Percentiles rank a stretch among this genome's conserved stretches.
phyloP scores from a whole-genome alignment of 208 protist species.

The Trypanosoma vivax region DNA sequence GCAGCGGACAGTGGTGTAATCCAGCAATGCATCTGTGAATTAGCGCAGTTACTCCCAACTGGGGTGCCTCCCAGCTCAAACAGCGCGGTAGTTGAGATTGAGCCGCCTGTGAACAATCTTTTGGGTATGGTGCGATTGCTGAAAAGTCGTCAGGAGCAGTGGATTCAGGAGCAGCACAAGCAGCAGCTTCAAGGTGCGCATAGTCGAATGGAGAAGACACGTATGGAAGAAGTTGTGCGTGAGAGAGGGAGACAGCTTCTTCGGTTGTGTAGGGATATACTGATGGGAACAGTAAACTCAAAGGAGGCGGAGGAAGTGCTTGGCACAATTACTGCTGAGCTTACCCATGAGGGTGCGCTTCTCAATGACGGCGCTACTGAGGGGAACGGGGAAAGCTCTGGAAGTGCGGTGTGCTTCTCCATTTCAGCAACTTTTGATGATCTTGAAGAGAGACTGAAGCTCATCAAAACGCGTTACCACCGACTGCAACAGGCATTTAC shows the following conservation, averaged over 20 bases:
- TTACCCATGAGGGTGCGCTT: not conserved
- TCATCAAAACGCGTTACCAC: slow-evolving; percentile 41
- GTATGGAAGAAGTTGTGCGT: slow-evolving; percentile 37
- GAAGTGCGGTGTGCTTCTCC: not conserved
- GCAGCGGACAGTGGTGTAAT: slow-evolving; percentile 9
- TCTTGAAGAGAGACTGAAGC: slow-evolving; percentile 41
- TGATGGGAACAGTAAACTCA: slow-evolving; percentile 5
- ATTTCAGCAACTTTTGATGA: slow-evolving; percentile 30
- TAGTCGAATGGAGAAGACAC: slow-evolving; percentile 27
- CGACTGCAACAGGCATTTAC: slow-evolving; percentile 25
- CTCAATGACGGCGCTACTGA: not conserved
- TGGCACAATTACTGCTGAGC: slow-evolving; percentile 2
- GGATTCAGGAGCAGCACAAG: slow-evolving; percentile 46
- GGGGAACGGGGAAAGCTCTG: slow-evolving; percentile 11
- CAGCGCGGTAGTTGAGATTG: slow-evolving; percentile 27
- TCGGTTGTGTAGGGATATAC: slow-evolving; percentile 34
- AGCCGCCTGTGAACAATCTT: slow-evolving; percentile 48
- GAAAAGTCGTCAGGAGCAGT: slow-evolving; percentile 38
- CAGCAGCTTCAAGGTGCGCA: slow-evolving; percentile 37
- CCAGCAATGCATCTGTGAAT: slow-evolving; percentile 41
- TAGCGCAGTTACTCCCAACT: slow-evolving; percentile 58
- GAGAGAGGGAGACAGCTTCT: slow-evolving; percentile 30
- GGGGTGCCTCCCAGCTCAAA: slow-evolving; percentile 5
- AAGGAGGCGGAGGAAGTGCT: slow-evolving; percentile 13
- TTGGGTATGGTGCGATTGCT: slow-evolving; percentile 62